Evolutionary conservation across 73 alveolate genomes (phyloP).

Genomic region (Breviolum minutum): DNA sequence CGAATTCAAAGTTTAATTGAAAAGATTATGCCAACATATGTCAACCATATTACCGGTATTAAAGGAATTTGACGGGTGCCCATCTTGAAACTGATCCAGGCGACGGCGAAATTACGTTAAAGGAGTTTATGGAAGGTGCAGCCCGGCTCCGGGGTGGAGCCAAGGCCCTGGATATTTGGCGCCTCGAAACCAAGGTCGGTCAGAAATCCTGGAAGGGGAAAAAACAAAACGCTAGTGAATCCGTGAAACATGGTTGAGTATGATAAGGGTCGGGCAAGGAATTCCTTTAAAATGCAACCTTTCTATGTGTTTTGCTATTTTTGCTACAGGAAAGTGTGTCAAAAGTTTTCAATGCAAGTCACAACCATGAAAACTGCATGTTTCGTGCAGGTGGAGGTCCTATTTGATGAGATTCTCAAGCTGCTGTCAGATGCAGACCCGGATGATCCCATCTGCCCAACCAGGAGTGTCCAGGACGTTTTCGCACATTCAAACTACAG

Average conservation of each 20-base stretch:
- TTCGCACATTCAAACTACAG: constrained; percentile 51
- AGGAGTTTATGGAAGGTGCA: constrained; percentile 44
- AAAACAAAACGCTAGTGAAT: too few relatives aligned
- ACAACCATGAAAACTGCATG: background rate
- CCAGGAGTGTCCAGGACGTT: constrained; percentile 32
- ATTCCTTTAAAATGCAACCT: background rate
- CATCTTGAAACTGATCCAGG: background rate
- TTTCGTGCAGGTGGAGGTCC: constrained; percentile 17
- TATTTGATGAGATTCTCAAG: constrained; percentile 17
- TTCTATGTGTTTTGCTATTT: background rate
- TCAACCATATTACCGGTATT: too few relatives aligned
- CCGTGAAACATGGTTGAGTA: too few relatives aligned
- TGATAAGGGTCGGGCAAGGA: background rate
- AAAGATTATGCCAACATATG: too few relatives aligned
- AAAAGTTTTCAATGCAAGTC: background rate
- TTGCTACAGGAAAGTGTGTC: background rate
- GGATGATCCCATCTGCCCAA: background rate
- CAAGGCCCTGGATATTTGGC: constrained; percentile 66
- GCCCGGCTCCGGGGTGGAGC: constrained; percentile 52
- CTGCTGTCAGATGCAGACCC: background rate
- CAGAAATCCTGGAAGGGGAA: background rate
- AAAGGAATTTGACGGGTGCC: too few relatives aligned
- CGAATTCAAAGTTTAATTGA: background rate
- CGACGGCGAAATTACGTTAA: constrained; percentile 32
- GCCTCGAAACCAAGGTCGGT: constrained; percentile 55